These are phyloP conservation scores for Sugiyamaella mastotermitis DNA, from an alignment of 805 yeast species.

Conservation along the genomic window DNA sequence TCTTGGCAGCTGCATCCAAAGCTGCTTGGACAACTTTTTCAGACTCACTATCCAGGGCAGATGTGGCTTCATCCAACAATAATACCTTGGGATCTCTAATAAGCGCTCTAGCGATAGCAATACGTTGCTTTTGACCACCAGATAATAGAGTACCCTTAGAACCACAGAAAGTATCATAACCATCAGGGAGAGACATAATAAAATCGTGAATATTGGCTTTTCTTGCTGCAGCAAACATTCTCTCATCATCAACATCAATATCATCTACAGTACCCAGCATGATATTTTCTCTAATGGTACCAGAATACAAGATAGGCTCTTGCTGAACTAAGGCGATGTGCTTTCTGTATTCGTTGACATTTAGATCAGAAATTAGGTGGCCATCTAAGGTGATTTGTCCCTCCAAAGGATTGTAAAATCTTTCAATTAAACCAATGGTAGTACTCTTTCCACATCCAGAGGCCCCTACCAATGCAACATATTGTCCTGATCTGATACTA, in stretches of 20 bases:
- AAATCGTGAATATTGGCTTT: conserved; percentile 57
- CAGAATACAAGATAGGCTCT: conserved; percentile 52
- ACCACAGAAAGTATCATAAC: conserved; percentile 52
- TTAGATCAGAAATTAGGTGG: conserved; percentile 39
- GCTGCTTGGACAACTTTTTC: conserved; percentile 72
- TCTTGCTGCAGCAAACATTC: conserved; percentile 39
- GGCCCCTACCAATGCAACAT: conserved; percentile 64
- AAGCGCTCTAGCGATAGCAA: conserved; percentile 69
- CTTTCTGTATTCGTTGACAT: conserved; percentile 45
- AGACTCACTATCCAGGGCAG: conserved; percentile 61
- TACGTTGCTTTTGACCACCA: conserved; percentile 73
- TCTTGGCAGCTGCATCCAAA: conserved; percentile 55
- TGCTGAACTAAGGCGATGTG: conserved; percentile 56
- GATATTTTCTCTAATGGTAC: conserved; percentile 50
- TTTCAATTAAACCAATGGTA: conserved; percentile 43
- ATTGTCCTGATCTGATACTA: conserved; percentile 40
- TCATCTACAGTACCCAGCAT: conserved; percentile 41
- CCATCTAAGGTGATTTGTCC: conserved; percentile 52
- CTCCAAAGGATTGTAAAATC: conserved; percentile 44
- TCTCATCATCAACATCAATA: conserved; percentile 33
- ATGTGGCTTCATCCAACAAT: conserved; percentile 63
- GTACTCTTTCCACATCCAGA: conserved; percentile 60
- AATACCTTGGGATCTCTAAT: conserved; percentile 61
- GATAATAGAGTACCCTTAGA: conserved; percentile 53
- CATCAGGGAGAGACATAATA: conserved; percentile 49